These are phyloP conservation scores for Globisporangium abappressorium DNA, from an alignment of 352 stramenopile genomes.

Conservation along the genomic window DNA sequence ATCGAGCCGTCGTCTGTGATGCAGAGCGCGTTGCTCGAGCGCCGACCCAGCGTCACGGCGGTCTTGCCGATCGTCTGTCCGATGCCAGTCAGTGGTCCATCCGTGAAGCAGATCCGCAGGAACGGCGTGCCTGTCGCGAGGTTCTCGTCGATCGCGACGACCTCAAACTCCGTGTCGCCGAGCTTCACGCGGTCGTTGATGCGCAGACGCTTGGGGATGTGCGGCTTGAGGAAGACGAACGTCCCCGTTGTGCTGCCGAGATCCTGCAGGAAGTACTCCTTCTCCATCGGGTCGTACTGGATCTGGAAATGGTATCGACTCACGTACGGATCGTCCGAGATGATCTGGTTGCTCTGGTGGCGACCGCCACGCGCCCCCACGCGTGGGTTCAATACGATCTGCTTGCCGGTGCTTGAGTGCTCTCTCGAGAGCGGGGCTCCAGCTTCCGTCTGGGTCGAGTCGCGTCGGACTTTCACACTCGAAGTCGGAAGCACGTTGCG, in stretches of 20 bases:
- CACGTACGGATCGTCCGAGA: slow-evolving; percentile 83
- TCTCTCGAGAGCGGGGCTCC: not conserved
- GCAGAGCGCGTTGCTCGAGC: slow-evolving; percentile 75
- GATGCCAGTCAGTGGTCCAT: slow-evolving; percentile 64
- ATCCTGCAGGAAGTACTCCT: slow-evolving; percentile 82
- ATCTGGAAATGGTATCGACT: slow-evolving; percentile 82
- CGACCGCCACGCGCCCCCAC: slow-evolving; percentile 64
- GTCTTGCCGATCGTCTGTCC: slow-evolving; percentile 76
- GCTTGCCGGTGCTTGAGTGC: slow-evolving; percentile 22
- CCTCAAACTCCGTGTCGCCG: slow-evolving; percentile 78
- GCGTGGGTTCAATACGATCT: slow-evolving; percentile 62
- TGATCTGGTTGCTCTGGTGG: slow-evolving; percentile 82
- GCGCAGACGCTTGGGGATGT: slow-evolving; percentile 64
- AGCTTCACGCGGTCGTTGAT: slow-evolving; percentile 73
- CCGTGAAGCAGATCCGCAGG: slow-evolving; percentile 73
- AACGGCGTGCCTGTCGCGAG: slow-evolving; percentile 66
- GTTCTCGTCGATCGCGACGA: slow-evolving; percentile 71
- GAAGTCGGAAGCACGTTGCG: slow-evolving; percentile 25
- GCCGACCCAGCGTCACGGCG: slow-evolving; percentile 66
- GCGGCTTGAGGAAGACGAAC: slow-evolving; percentile 74
- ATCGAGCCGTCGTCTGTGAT: slow-evolving; percentile 83
- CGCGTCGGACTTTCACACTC: slow-evolving; percentile 1
- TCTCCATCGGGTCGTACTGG: slow-evolving; percentile 76
- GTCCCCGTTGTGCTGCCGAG: slow-evolving; percentile 78
- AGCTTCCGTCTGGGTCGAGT: slow-evolving; percentile 9